phyloP scores from a whole-genome alignment of 2,329 filamentous ascomycete species.

The Phyllachora maydis region DNA sequence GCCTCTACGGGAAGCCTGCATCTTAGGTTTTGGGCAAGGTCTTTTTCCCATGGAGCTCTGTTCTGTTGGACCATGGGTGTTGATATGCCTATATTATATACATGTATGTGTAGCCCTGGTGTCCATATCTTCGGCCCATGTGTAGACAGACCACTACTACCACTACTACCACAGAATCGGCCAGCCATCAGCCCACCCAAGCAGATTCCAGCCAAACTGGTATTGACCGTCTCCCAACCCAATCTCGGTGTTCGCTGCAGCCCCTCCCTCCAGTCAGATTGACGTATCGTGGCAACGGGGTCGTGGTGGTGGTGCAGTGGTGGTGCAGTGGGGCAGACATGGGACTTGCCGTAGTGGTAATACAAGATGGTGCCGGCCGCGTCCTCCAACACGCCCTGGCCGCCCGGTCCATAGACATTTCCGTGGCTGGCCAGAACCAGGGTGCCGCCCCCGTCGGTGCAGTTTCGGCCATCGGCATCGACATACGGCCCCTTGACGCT shows the following conservation, averaged over 20 bases:
- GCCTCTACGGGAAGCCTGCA: too few relatives aligned
- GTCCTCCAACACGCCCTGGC: conserved; percentile 36
- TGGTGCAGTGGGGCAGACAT: neutral
- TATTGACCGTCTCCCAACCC: conserved; percentile 25
- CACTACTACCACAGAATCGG: too few relatives aligned
- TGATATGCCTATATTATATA: too few relatives aligned
- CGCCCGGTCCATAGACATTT: conserved; percentile 39
- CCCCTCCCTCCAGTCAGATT: neutral
- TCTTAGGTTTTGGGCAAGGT: too few relatives aligned
- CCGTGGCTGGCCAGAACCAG: conserved; percentile 34
- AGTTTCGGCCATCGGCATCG: conserved; percentile 30
- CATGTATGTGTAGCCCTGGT: too few relatives aligned
- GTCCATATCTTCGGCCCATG: too few relatives aligned
- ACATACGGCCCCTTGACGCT: conserved; percentile 31
- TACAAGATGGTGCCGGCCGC: conserved; percentile 31
- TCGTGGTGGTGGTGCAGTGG: too few relatives aligned
- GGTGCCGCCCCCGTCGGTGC: conserved; percentile 33
- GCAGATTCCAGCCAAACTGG: conserved; percentile 21
- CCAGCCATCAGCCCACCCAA: conserved; percentile 21
- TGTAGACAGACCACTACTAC: too few relatives aligned
- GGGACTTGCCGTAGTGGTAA: conserved; percentile 28
- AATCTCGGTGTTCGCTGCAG: conserved; percentile 24
- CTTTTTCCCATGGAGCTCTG: too few relatives aligned
- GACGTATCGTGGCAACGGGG: too few relatives aligned
- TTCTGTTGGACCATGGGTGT: too few relatives aligned